Base-by-base conservation (phyloP, 257 asterid genomes). In the Galeopsis tetrahit region DNA sequence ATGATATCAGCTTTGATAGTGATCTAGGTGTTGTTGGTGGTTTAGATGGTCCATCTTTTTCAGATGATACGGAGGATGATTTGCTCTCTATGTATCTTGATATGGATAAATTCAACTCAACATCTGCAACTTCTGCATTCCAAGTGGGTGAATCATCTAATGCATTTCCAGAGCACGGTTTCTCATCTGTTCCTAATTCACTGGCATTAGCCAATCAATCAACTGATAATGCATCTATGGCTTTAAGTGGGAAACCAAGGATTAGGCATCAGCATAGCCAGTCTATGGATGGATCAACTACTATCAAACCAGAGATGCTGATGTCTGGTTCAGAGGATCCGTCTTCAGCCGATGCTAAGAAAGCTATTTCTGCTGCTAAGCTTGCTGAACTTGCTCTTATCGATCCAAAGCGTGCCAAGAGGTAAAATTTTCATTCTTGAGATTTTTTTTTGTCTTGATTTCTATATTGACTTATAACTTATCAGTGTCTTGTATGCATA, bases 341-440 rank as follows among this genome's bases (percentile, higher is more conserved):
- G n/a, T 82, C 95, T 57, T 55, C 84, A 68, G 82, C 84, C 66
- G 97, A 94, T 58, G 72, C 92, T 71, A 94, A 91, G 88, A 94
- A 94, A 83, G 90, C 99, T 7, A 79, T 86, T 63, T 91, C 99
- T 80, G 96, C 97, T 68, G 93, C 98, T 68, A 94, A 94, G 86
- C 97, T 94, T 72, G 92, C 97, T 71, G 99, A 94, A 78, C 97
- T 94, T 72, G 99, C 99, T 59, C 86, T 91, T 40, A 80, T 91
- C 58, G 99, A 94, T 85, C 99, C 98, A 28, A 94, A 94, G 78
- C 97, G 98, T 74, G 99, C 99, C 31, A 94, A 94, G 84, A 84
- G 99, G 99, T 91, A 86, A 7, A 39, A 51, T 42, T 52, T 79
- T 68, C 48, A 38, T 70, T 2, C 61, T 21, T 21, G 28, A 21